A percentile compares a stretch with the other conserved stretches of the same genome.
Evolutionary conservation across 805 yeast genomes (phyloP).

Genomic region (Kockiozyma suomiensis): DNA sequence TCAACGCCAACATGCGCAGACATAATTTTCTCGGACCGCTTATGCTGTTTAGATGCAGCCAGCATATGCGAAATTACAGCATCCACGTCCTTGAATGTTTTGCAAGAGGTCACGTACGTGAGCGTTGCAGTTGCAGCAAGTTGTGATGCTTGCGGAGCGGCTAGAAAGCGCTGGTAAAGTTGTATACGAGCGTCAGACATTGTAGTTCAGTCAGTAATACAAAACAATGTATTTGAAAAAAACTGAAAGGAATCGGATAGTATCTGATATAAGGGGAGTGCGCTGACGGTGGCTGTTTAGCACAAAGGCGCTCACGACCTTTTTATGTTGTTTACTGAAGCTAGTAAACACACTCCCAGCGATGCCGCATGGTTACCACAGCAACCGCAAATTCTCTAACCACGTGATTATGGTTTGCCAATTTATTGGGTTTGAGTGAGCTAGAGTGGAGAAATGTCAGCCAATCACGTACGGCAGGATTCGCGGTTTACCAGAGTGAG

Average conservation of each 20-base stretch:
- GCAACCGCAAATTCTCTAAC: background rate
- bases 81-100: slow-evolving; percentile 24
- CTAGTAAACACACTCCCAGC: background rate
- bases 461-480: background rate
- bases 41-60: slow-evolving; percentile 29
- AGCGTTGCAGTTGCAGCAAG: slow-evolving; percentile 18
- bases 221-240: too few relatives aligned
- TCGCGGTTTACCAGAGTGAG: background rate
- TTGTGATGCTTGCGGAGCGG: slow-evolving; percentile 11
- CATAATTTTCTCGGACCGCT: slow-evolving; percentile 29
- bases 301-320: background rate
- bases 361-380: background rate
- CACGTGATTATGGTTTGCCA: background rate
- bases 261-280: too few relatives aligned
- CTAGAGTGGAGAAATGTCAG: background rate
- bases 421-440: background rate
- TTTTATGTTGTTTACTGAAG: background rate
- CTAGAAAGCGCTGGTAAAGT: slow-evolving; percentile 20
- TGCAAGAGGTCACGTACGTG: slow-evolving; percentile 35
- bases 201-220: too few relatives aligned
- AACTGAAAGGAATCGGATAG: too few relatives aligned
- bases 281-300: too few relatives aligned
- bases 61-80: slow-evolving; percentile 32
- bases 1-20: slow-evolving; percentile 30
- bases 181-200: slow-evolving; percentile 9